These are phyloP conservation scores for Lepidium africanum DNA, from an alignment of 345 rosid species.

Conservation along the genomic window DNA sequence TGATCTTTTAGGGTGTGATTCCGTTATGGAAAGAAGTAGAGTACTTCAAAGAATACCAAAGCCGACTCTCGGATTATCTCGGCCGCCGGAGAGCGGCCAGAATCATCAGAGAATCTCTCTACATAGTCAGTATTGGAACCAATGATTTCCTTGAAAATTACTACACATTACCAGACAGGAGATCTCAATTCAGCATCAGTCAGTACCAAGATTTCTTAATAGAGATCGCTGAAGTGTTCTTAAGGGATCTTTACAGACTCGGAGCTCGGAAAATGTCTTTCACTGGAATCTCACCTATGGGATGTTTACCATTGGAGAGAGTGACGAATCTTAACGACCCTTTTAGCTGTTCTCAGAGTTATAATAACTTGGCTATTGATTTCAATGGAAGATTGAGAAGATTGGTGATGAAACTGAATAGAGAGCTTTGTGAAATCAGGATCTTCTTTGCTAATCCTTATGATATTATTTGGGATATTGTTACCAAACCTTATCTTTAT, in stretches of 20 bases:
- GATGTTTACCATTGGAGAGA: constrained; percentile 54
- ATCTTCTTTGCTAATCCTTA: constrained; percentile 41
- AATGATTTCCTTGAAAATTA: constrained; percentile 64
- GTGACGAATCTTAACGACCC: constrained; percentile 32
- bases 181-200: constrained; percentile 39
- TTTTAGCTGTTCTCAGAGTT: constrained; percentile 25
- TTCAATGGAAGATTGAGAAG: constrained; percentile 43
- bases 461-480: constrained; percentile 31
- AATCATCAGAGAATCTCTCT: constrained; percentile 34
- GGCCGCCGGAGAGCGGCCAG: constrained; percentile 32
- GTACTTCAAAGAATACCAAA: constrained; percentile 49
- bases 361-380: constrained; percentile 40
- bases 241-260: constrained; percentile 38
- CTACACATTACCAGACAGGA: constrained; percentile 35
- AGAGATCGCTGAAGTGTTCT: constrained; percentile 33
- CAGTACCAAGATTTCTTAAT: constrained; percentile 47
- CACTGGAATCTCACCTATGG: constrained; percentile 63
- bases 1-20: constrained; percentile 40
- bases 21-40: constrained; percentile 53
- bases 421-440: constrained; percentile 37
- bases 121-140: constrained; percentile 52
- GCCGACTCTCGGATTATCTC: constrained; percentile 30
- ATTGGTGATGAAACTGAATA: constrained; percentile 26
- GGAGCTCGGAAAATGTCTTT: constrained; percentile 57
- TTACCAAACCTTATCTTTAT: constrained; percentile 31